These are phyloP conservation scores for Acer negundo DNA, from an alignment of 345 rosid genomes.

Conservation along the genomic window DNA sequence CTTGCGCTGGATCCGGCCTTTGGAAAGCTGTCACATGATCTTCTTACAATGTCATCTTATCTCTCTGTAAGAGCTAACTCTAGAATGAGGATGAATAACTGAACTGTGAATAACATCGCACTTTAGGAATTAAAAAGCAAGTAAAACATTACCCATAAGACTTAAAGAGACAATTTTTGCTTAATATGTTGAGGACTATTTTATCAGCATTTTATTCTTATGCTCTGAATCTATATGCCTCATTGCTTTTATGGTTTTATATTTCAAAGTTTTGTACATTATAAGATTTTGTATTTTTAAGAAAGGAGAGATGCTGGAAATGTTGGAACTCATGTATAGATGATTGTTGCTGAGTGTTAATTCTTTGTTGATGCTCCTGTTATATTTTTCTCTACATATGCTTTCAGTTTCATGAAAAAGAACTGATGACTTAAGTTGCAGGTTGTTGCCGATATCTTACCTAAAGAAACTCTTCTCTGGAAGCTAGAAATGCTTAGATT, in stretches of 20 bases:
- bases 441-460: conserved; percentile 57
- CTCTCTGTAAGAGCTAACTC: conserved; percentile 33
- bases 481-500: conserved; percentile 69
- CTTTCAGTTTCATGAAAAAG: conserved; percentile 5
- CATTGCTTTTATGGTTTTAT: neutral
- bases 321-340: neutral
- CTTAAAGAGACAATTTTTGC: neutral
- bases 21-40: conserved; percentile 34
- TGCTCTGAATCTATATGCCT: conserved; percentile 1
- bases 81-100: neutral
- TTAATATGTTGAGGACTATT: neutral
- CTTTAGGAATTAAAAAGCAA: neutral
- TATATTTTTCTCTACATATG: neutral
- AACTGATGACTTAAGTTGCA: conserved; percentile 35
- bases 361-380: neutral
- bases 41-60: conserved; percentile 34
- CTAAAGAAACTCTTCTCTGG: conserved; percentile 75
- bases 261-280: neutral
- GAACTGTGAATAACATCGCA: neutral
- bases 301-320: neutral
- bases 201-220: neutral
- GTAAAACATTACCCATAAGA: neutral
- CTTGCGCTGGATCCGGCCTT: conserved; percentile 25
- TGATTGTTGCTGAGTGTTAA: neutral
- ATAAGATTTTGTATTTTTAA: neutral